These are phyloP conservation scores for Aspergillus tanneri DNA, from an alignment of 2,329 filamentous ascomycete genomes.

Conservation along the genomic window DNA sequence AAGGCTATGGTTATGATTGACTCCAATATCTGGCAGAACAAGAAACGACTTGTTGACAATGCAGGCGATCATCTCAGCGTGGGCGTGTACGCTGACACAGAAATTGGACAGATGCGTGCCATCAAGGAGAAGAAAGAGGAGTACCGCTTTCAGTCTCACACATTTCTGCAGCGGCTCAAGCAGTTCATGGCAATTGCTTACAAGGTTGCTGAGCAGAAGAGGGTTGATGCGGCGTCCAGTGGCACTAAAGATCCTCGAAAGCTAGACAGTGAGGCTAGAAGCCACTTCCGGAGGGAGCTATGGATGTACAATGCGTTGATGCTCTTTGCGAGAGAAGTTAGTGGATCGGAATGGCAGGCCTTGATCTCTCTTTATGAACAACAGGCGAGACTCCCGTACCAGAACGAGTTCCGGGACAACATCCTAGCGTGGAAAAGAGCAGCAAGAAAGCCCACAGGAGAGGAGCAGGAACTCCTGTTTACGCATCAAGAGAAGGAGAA, in stretches of 20 bases:
- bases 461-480: conserved; percentile 84
- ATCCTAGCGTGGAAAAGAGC: conserved; percentile 76
- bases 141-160: conserved; percentile 72
- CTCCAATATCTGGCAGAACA: conserved; percentile 65
- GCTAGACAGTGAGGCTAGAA: conserved; percentile 69
- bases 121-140: conserved; percentile 92
- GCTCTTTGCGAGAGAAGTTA: conserved; percentile 83
- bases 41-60: conserved; percentile 50
- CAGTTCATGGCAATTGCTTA: conserved; percentile 82
- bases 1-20: conserved; percentile 94
- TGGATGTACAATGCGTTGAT: conserved; percentile 89
- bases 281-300: conserved; percentile 67
- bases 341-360: conserved; percentile 75
- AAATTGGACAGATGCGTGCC: conserved; percentile 80
- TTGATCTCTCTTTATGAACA: conserved; percentile 78
- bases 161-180: conserved; percentile 76
- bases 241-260: conserved; percentile 51
- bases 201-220: conserved; percentile 69
- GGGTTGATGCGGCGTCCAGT: conserved; percentile 59
- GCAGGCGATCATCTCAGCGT: conserved; percentile 39
- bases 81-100: conserved; percentile 69
- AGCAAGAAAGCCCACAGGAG: conserved; percentile 69
- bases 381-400: conserved; percentile 73
- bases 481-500: conserved; percentile 86
- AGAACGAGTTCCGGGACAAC: conserved; percentile 76